Evolutionary conservation across 352 stramenopile species (phyloP), one percentile per base, ranked within the genome.

Genomic region (Phytophthora sojae): DNA sequence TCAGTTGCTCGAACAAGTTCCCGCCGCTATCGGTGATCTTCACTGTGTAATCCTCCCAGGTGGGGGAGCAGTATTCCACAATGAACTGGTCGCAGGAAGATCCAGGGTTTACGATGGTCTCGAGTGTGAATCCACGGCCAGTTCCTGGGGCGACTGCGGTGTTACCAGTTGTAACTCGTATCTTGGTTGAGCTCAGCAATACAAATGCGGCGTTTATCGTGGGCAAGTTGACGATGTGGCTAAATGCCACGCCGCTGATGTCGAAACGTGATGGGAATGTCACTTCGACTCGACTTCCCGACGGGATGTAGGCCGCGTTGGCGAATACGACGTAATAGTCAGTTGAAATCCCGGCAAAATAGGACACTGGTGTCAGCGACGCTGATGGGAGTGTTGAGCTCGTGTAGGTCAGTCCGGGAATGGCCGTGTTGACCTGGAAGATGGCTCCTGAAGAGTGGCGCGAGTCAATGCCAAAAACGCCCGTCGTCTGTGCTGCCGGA

Each of bases 21-120:
- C 58, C 66, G 9, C 51, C 63, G 21, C 65, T 73, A 57, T 92
- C 84, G 2, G 57, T 71, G 25, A 90, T 71, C 0, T 15, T 58
- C 14, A 91, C 63, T 7, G 69, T 69, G 66, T 90, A 91, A 6
- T 52, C 56, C 52, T 84, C 78, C 73, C 81, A 89, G 0, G 58
- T 53, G 0, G 64, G 53, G 3, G 73, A 55, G 62, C 82, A 94
- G 39, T 89, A 89, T 26, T 88, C 76, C 9, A 87, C 71, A 23
- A 87, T 77, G 56, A 81, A 92, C 58, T 90, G 19, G 21, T 83
- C 69, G 58, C 84, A 94, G 0, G 80, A 88, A 15, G 67, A 71
- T 11, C 86, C 84, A 11, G 84, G 86, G 56, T 88, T 92, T 25
- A 88, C 59, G n/a, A 93, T 69, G 19, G 72, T 71, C 3, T 71